Evolutionary conservation across 441 rosid species (phyloP).

Genomic region (Croton setiger): DNA sequence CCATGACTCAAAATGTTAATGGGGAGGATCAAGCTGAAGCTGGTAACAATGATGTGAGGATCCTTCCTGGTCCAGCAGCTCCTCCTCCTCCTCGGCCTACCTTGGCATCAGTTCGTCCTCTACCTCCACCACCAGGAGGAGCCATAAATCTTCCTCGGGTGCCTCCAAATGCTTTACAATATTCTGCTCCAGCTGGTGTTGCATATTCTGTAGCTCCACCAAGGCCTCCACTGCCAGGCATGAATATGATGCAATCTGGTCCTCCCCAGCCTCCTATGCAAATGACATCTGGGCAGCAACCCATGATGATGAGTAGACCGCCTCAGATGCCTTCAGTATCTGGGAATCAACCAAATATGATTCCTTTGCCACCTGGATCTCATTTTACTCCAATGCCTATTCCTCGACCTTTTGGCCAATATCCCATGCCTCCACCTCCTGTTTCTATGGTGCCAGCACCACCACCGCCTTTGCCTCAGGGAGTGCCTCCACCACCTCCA

Average conservation of each 20-base stretch:
- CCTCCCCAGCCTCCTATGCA: conserved; percentile 68
- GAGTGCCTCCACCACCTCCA: conserved; percentile 93
- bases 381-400: conserved; percentile 62
- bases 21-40: conserved; percentile 73
- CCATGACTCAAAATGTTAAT: conserved; percentile 69
- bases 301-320: conserved; percentile 61
- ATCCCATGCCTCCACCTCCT: conserved; percentile 41
- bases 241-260: conserved; percentile 61
- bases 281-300: conserved; percentile 63
- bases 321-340: conserved; percentile 49
- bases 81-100: conserved; percentile 94
- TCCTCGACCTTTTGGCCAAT: conserved; percentile 54
- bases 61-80: conserved; percentile 93
- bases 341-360: conserved; percentile 41
- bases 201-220: conserved; percentile 47
- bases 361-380: conserved; percentile 88
- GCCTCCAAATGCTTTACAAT: conserved; percentile 60
- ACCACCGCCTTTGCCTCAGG: conserved; percentile 75
- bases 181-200: conserved; percentile 41
- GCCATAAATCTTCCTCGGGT: conserved; percentile 83
- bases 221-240: conserved; percentile 67
- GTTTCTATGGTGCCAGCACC: conserved; percentile 69
- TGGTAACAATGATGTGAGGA: conserved; percentile 32
- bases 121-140: conserved; percentile 94
- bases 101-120: conserved; percentile 62